Conservation (phyloP, 768 basidiomycete genomes). For the Kwoniella bestiolae region DNA sequence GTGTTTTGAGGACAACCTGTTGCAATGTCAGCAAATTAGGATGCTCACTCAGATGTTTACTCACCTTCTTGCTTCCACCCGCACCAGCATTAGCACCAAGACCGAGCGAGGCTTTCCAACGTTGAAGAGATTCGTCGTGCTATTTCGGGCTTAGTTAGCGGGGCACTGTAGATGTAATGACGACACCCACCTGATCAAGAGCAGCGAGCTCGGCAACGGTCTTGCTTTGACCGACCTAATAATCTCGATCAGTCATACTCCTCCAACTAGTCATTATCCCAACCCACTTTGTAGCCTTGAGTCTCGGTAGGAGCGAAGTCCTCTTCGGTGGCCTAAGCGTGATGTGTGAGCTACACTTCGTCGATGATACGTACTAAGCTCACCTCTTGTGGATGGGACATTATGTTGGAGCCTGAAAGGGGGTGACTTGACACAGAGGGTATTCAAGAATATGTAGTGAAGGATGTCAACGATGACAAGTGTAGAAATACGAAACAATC, state of each 20-base stretch:
- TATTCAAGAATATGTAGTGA: too few relatives aligned
- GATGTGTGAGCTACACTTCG: neutral
- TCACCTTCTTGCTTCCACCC: constrained; percentile 69
- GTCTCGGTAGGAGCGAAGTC: constrained; percentile 55
- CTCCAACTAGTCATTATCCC: neutral
- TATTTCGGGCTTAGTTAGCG: neutral
- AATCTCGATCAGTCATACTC: constrained; percentile 5
- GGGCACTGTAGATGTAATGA: neutral
- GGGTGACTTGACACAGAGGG: too few relatives aligned
- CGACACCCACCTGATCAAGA: constrained; percentile 67
- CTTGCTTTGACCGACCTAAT: constrained; percentile 59
- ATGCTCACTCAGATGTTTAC: neutral
- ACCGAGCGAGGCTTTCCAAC: constrained; percentile 95
- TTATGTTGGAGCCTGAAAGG: neutral
- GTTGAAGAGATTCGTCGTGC: constrained; percentile 85
- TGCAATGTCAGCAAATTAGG: neutral
- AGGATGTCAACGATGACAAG: too few relatives aligned
- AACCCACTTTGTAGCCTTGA: constrained; percentile 56
- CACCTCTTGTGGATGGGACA: constrained; percentile 22
- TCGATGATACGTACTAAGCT: neutral
- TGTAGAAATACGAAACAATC: too few relatives aligned
- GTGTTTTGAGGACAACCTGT: constrained; percentile 57
- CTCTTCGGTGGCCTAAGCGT: constrained; percentile 47
- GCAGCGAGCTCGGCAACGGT: constrained; percentile 78
- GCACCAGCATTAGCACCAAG: constrained; percentile 64